Base-by-base conservation (phyloP, 371 early-diverging fungal species). In the Batrachochytrium dendrobatidis region DNA sequence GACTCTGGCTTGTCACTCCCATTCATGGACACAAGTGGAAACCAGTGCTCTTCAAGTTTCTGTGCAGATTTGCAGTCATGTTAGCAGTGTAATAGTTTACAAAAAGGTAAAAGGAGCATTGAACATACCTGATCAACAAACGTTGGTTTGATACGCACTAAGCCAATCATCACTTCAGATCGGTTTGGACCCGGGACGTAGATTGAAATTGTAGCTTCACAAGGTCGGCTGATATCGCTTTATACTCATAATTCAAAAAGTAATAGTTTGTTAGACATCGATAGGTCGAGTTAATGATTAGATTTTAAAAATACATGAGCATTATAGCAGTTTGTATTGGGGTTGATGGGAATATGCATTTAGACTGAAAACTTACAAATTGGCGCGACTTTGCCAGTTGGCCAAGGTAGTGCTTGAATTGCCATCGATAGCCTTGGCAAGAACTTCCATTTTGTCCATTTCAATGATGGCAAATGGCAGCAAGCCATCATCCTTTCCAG, bases 401-500 rank as follows among this genome's bases (percentile, higher is more conserved):
- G 50, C 45, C n/a, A 49, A 28, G 22, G 30, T n/a, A 18, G 52
- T 20, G 45, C n/a, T 25, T 57, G 58, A 86, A 22, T 84, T 87
- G 22, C 86, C 70, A 18, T 67, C 67, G 25, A 45, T 55, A 6
- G 91, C 85, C 63, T 86, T 85, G 34, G 88, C 87, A 50, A 89
- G 73, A 34, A 90, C 78, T 70, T 92, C 91, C 66, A 91, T 91
- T 79, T 89, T 90, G 75, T 92, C 93, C 61, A 92, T 90, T 72
- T 91, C 92, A 29, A 92, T 69, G 10, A 92, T 90, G 17, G 86
- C 87, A 62, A 89, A 92, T 3, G 93, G 93, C 32, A 91, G 63
- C 84, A 85, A 60, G 85, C 80, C 54, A 81, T 84, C 59, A 71
- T 71, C 33, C 66, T 61, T 56, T 64, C 59, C 59, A 18, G 59